A percentile compares a stretch with the other conserved stretches of the same genome.
Conservation (phyloP, 106 monocot species). For the Dendrobium nobile region DNA sequence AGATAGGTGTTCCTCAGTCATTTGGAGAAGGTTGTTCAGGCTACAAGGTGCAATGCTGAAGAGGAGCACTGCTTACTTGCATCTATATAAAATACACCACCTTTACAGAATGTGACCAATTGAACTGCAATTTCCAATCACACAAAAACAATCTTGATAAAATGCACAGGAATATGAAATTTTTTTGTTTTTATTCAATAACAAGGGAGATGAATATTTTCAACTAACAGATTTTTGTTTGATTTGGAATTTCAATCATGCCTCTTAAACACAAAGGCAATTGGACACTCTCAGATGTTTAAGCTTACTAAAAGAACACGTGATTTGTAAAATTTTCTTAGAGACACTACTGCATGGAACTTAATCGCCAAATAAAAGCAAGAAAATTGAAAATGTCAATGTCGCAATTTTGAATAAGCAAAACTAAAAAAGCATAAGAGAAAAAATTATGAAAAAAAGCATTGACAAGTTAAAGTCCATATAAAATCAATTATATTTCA, state of each 20-base stretch:
- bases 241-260: neutral
- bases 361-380: neutral
- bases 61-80: neutral
- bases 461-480: neutral
- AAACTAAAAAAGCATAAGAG: neutral
- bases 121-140: neutral
- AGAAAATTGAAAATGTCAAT: neutral
- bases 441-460: neutral
- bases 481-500: neutral
- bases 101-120: neutral
- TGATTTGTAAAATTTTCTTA: neutral
- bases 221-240: neutral
- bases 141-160: neutral
- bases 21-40: too few species aligned
- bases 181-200: neutral
- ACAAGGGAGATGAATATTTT: neutral
- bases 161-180: neutral
- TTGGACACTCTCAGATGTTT: neutral
- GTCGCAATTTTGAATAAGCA: neutral
- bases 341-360: neutral
- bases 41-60: too few species aligned
- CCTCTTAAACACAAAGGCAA: neutral
- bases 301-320: neutral
- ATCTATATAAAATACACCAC: neutral
- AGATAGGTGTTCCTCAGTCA: too few species aligned